These are phyloP conservation scores for Colletotrichum echinochloae DNA, from an alignment of 2,329 filamentous ascomycete genomes.

Conservation along the genomic window DNA sequence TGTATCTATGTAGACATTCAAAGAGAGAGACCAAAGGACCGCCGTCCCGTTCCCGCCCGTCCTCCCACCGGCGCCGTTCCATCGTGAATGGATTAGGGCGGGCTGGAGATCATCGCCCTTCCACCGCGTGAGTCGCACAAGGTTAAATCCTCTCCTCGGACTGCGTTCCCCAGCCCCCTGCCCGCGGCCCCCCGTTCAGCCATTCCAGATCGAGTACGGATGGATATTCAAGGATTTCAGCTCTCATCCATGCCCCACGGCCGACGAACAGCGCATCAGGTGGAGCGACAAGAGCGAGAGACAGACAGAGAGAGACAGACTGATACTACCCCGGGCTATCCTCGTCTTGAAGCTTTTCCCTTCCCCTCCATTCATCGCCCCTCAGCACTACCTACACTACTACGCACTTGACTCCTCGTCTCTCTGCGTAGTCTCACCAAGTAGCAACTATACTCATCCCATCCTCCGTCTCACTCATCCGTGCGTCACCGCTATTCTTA, in stretches of 20 bases:
- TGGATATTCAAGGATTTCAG: conserved; percentile 7
- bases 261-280: conserved; percentile 29
- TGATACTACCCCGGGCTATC: conserved; percentile 18
- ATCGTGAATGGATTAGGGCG: neutral
- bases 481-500: conserved; percentile 35
- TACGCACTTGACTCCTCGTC: too few species aligned
- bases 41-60: conserved; percentile 18
- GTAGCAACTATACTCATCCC: conserved; percentile 22
- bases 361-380: conserved; percentile 8
- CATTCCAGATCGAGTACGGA: neutral
- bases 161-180: neutral
- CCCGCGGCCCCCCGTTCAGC: too few species aligned
- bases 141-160: conserved; percentile 6
- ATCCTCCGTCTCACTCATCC: conserved; percentile 10
- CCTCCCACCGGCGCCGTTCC: neutral
- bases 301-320: too few species aligned
- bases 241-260: conserved; percentile 11
- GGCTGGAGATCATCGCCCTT: neutral
- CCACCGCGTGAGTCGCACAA: neutral
- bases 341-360: conserved; percentile 23
- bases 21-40: neutral
- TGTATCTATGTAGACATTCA: too few species aligned
- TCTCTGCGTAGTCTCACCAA: conserved; percentile 1
- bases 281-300: conserved; percentile 23
- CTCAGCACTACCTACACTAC: neutral